Evolutionary conservation across 352 stramenopile genomes (phyloP).

Genomic region (Achlya hypogyna): DNA sequence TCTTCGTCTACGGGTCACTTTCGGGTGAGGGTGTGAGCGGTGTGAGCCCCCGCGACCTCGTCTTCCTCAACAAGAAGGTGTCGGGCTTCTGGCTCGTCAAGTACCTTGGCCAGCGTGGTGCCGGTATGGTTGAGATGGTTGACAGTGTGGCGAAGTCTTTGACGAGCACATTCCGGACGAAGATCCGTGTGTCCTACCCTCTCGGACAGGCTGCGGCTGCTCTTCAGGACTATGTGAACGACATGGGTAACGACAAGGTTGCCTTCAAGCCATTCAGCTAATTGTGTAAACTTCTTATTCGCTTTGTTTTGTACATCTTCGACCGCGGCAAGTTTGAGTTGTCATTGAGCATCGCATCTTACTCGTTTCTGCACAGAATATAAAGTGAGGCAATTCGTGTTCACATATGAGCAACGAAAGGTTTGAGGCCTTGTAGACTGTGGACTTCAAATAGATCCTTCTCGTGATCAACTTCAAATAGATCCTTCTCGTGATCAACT

Average conservation of each 20-base stretch:
- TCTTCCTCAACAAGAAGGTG: conserved; percentile 18
- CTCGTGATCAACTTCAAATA: too few relatives aligned
- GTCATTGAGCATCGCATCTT: too few relatives aligned
- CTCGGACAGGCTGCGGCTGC: conserved; percentile 1
- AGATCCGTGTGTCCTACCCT: conserved; percentile 2
- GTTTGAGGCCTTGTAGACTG: too few relatives aligned
- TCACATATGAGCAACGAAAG: too few relatives aligned
- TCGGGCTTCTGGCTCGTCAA: conserved; percentile 17
- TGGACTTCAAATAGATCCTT: too few relatives aligned
- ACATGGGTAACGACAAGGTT: conserved; percentile 21
- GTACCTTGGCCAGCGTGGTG: conserved; percentile 10
- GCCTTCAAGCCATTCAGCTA: conserved; percentile 14
- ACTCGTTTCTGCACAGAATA: too few relatives aligned
- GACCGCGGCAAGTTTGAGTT: too few relatives aligned
- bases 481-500: too few relatives aligned
- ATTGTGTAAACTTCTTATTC: too few relatives aligned
- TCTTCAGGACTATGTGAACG: not conserved
- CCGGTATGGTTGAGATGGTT: conserved; percentile 1
- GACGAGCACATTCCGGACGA: conserved; percentile 8
- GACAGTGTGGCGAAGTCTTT: conserved; percentile 2
- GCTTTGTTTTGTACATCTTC: too few relatives aligned
- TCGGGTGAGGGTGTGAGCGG: conserved; percentile 1
- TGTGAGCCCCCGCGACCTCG: conserved; percentile 3
- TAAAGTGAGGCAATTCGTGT: too few relatives aligned
- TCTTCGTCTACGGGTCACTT: conserved; percentile 20